Evolutionary conservation across 495 filamentous ascomycete genomes (phyloP).

Genomic region (Penicillium parvum): DNA sequence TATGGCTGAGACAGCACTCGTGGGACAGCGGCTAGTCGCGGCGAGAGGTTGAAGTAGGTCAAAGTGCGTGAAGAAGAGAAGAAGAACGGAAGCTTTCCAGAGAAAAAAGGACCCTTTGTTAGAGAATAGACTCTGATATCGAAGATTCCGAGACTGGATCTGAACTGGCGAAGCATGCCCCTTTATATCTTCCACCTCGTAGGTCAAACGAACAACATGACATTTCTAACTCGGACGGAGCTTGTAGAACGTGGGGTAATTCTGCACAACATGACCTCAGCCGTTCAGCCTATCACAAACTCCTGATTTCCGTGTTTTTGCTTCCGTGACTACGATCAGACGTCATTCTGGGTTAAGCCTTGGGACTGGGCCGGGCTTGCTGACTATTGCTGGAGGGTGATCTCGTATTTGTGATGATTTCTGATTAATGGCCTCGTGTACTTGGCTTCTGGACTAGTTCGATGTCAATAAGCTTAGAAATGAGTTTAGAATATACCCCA

Average conservation of each 20-base stretch:
- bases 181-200: conserved; percentile 1
- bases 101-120: too few species aligned
- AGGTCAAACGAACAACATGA: too few species aligned
- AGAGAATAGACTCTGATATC: too few species aligned
- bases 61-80: background rate
- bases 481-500: too few species aligned
- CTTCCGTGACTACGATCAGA: too few species aligned
- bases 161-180: background rate
- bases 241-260: background rate
- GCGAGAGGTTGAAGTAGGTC: background rate
- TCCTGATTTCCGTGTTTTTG: too few species aligned
- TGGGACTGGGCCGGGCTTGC: conserved; percentile 15
- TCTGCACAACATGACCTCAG: background rate
- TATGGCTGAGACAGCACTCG: background rate
- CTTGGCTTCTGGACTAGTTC: too few species aligned
- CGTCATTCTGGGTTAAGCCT: background rate
- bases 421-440: background rate
- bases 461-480: too few species aligned
- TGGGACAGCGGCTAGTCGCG: background rate
- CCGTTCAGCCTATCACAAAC: conserved; percentile 18
- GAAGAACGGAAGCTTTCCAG: background rate
- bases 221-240: background rate
- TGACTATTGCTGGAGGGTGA: conserved; percentile 8
- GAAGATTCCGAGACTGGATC: too few species aligned
- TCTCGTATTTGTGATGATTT: conserved; percentile 3